phyloP scores from a whole-genome alignment of 139 green algal species.

The Marvania coccoides region DNA sequence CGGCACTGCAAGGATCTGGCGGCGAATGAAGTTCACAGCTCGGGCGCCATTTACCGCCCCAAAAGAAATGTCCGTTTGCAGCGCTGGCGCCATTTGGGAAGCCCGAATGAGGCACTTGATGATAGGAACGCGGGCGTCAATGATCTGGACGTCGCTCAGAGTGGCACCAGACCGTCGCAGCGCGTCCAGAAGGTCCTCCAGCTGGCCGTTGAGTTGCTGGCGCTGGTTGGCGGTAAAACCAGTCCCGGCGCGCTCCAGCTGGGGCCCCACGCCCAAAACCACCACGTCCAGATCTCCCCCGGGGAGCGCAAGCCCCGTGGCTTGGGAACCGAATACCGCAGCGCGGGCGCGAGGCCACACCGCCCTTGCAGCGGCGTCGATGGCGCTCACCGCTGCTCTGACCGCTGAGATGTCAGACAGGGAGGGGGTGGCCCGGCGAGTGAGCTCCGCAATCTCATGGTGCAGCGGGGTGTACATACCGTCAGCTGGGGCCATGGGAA shows the following conservation, averaged over 20 bases:
- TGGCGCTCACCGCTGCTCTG: constrained; percentile 2
- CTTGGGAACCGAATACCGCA: constrained; percentile 65
- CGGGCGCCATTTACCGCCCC: constrained; percentile 57
- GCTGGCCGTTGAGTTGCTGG: constrained; percentile 4
- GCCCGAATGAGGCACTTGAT: constrained; percentile 48
- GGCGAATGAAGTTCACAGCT: constrained; percentile 43
- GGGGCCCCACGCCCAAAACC: constrained; percentile 31
- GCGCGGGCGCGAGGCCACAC: constrained; percentile 47
- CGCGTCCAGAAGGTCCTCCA: constrained; percentile 28
- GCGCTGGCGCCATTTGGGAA: background rate
- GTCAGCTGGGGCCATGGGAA: no score
- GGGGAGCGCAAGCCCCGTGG: constrained; percentile 55
- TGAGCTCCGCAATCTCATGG: constrained; percentile 46
- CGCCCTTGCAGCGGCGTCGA: constrained; percentile 18
- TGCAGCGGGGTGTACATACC: constrained; percentile 36
- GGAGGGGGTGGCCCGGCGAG: constrained; percentile 25
- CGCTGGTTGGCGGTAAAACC: constrained; percentile 24
- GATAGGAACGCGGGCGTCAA: constrained; percentile 60
- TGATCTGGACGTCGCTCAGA: constrained; percentile 21
- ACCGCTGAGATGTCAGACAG: background rate
- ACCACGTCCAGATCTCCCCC: constrained; percentile 69
- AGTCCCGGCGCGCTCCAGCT: constrained; percentile 18
- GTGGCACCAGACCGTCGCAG: constrained; percentile 10
- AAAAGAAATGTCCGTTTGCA: constrained; percentile 61
- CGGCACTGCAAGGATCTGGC: constrained; percentile 41